Conservation (phyloP, 2,329 filamentous ascomycete genomes). For the Colletotrichum sp. region DNA sequence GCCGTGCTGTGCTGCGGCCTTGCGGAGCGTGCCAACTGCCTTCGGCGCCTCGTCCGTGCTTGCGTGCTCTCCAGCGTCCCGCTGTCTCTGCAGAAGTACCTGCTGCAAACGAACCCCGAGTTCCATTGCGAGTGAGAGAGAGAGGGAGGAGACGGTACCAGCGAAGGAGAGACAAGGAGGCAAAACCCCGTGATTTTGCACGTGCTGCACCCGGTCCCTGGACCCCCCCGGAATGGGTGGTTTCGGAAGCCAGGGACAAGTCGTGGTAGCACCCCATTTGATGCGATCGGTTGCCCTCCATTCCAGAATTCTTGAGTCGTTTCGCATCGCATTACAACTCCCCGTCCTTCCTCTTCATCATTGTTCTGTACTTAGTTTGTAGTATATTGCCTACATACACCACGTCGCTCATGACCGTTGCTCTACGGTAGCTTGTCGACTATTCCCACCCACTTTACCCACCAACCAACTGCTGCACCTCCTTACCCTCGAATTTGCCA, state of each 20-base stretch:
- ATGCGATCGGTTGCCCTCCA: conserved; percentile 20
- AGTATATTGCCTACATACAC: neutral
- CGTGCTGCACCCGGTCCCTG: conserved; percentile 7
- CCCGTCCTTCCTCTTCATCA: conserved; percentile 13
- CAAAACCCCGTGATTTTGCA: conserved; percentile 14
- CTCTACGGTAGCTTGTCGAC: neutral
- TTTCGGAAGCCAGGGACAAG: conserved; percentile 21
- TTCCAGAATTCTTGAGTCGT: conserved; percentile 16
- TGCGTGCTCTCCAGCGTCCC: neutral
- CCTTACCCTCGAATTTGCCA: neutral
- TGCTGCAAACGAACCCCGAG: conserved; percentile 5
- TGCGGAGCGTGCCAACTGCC: neutral
- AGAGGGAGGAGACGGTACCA: neutral
- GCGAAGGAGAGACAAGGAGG: neutral
- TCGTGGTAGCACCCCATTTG: conserved; percentile 19
- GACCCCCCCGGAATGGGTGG: conserved; percentile 6
- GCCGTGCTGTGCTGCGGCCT: neutral
- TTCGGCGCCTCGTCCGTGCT: neutral
- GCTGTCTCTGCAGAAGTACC: neutral
- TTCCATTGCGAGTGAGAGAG: neutral
- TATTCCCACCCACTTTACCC: neutral
- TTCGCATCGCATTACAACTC: conserved; percentile 14
- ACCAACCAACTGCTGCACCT: neutral
- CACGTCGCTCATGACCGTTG: neutral
- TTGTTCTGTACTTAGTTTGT: conserved; percentile 1